phyloP scores from a whole-genome alignment of 805 yeast species.

The Metschnikowia anglica region DNA sequence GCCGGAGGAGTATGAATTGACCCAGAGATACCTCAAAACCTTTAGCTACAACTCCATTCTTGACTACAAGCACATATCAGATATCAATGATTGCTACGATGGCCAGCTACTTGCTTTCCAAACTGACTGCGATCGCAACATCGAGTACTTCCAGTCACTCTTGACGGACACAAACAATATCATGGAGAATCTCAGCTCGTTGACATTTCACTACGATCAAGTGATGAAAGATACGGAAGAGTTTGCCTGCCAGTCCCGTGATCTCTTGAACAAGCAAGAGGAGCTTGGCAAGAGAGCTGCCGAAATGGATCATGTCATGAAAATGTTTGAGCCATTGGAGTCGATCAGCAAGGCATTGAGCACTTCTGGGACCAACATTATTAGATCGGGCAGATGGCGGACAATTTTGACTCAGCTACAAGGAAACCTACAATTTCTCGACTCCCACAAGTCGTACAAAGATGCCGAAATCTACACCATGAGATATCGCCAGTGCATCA shows the following conservation, averaged over 20 bases:
- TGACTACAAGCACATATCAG: conserved; percentile 39
- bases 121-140: conserved; percentile 26
- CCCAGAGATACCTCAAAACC: conserved; percentile 36
- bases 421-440: conserved; percentile 60
- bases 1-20: conserved; percentile 33
- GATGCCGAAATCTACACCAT: conserved; percentile 68
- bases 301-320: conserved; percentile 49
- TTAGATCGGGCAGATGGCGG: conserved; percentile 40
- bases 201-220: conserved; percentile 52
- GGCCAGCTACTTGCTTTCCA: conserved; percentile 36
- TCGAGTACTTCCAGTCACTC: conserved; percentile 31
- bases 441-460: conserved; percentile 50
- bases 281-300: conserved; percentile 41
- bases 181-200: conserved; percentile 43
- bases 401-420: conserved; percentile 57
- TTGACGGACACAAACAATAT: conserved; percentile 47
- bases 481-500: conserved; percentile 79
- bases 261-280: conserved; percentile 47
- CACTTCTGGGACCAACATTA: conserved; percentile 63
- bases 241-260: conserved; percentile 57
- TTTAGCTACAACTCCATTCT: conserved; percentile 45
- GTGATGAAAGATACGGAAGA: conserved; percentile 63
- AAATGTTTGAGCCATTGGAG: conserved; percentile 69
- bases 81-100: conserved; percentile 38
- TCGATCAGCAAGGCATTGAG: conserved; percentile 66